A percentile compares a stretch with the other conserved stretches of the same genome.
Evolutionary conservation across 495 filamentous ascomycete genomes (phyloP).

Genomic region (Tuber brumale): DNA sequence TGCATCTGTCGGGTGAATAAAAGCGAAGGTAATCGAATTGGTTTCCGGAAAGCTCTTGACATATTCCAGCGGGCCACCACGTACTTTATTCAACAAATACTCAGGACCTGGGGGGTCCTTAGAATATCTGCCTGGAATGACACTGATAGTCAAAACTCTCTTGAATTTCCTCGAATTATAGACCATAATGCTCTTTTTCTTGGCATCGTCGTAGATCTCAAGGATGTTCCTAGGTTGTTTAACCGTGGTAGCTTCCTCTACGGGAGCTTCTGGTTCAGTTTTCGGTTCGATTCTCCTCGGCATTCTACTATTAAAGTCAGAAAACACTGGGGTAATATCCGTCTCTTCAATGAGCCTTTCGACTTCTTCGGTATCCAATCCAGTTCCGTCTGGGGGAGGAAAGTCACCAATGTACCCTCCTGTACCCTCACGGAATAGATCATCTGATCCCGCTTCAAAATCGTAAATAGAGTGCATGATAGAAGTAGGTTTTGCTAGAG

Average conservation of each 20-base stretch:
- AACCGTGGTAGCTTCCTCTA: background rate
- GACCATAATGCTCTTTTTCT: slow-evolving; percentile 1
- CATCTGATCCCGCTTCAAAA: background rate
- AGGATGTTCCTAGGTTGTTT: background rate
- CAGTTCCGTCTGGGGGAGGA: background rate
- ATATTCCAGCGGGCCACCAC: slow-evolving; percentile 19
- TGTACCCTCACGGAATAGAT: background rate
- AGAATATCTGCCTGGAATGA: background rate
- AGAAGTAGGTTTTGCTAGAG: background rate
- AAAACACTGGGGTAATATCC: background rate
- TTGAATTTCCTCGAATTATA: slow-evolving; percentile 3
- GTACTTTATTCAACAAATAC: slow-evolving; percentile 20
- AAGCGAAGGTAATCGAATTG: slow-evolving; percentile 6
- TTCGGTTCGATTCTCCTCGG: background rate
- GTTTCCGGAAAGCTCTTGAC: slow-evolving; percentile 7
- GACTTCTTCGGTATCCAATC: background rate
- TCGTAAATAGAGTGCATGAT: background rate
- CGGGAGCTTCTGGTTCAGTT: background rate
- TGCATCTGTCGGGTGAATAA: slow-evolving; percentile 14
- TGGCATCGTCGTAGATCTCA: background rate
- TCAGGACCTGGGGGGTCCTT: slow-evolving; percentile 4
- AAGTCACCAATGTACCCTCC: background rate
- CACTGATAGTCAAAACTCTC: slow-evolving; percentile 2
- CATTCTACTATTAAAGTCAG: background rate
- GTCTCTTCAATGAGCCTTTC: slow-evolving; percentile 1